Base-by-base conservation (phyloP, 805 yeast species). In the Candida sanyiensis region DNA sequence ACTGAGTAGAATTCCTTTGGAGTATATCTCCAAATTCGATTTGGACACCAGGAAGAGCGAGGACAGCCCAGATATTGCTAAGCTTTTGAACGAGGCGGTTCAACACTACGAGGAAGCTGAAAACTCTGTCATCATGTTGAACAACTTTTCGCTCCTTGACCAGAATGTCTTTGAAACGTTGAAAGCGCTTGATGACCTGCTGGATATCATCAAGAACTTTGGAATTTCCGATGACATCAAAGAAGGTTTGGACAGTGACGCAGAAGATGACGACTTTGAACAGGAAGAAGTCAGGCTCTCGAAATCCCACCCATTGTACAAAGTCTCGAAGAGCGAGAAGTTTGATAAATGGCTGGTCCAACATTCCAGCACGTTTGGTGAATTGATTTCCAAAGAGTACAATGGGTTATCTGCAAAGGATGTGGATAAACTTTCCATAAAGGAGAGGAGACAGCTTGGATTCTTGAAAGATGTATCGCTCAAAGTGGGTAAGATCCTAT, bases 201-300 rank as follows among this genome's bases (percentile, higher is more conserved):
- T 83, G 23, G 89, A 82, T 40, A 73, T 83, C 43, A 67, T 80
- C 23, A 77, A 74, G 45, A 75, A 77, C 51, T 82, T 83, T 45
- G 89, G 87, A 20, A 64, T 67, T 30, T 71, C 69, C 29, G 61
- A 64, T 16, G 57, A 59, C 6, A 66, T 71, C 19, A 72, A 67
- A 22, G 85, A 77, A 48, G 81, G 79, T 10, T 62, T 77, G 22
- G 84, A 75, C 42, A 72, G 77, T 54, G 81, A 74, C 38, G 66
- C 62, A 26, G 82, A 75, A 38, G 70, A 59, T 11, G 59, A 51
- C 8, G 66, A 61, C 1, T 63, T 57, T 3, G 66, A 59, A 6
- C 58, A 55, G 7, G 59, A 55, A 7, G 64, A 56, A 6, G 63
- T 58, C 6, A 41, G 62, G 27, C 57, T 80, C 23, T 44, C 68